These are phyloP conservation scores for Candida lessepsii DNA, from an alignment of 805 yeast species.

Conservation along the genomic window DNA sequence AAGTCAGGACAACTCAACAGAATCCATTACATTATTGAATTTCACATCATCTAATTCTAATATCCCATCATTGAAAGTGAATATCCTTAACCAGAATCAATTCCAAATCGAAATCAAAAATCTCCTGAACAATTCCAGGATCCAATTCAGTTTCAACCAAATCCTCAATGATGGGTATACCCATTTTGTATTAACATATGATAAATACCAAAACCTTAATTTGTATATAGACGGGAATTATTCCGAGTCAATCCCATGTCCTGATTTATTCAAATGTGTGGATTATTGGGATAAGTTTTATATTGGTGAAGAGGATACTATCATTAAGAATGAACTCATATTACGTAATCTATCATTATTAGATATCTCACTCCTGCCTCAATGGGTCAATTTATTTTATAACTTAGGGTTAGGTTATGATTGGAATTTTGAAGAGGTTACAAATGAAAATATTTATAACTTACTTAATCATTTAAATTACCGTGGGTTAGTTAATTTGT, in stretches of 20 bases:
- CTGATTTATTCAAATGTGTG: conserved; percentile 27
- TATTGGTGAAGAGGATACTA: conserved; percentile 25
- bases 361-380: conserved; percentile 35
- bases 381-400: conserved; percentile 52
- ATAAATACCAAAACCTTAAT: conserved; percentile 37
- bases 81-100: conserved; percentile 29
- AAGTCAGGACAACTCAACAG: conserved; percentile 15
- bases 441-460: conserved; percentile 36
- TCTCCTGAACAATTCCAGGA: conserved; percentile 22
- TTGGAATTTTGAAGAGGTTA: conserved; percentile 45
- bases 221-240: conserved; percentile 52
- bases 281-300: conserved; percentile 36
- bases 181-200: conserved; percentile 38
- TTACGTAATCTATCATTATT: conserved; percentile 41
- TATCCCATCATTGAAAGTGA: conserved; percentile 26
- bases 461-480: conserved; percentile 41
- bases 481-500: conserved; percentile 34
- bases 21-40: conserved; percentile 21
- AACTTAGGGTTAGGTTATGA: conserved; percentile 45
- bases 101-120: conserved; percentile 30
- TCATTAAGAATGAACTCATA: conserved; percentile 26
- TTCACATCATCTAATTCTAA: conserved; percentile 24
- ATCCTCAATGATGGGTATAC: conserved; percentile 17
- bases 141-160: conserved; percentile 36
- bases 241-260: conserved; percentile 41